Evolutionary conservation across 2,329 filamentous ascomycete genomes (phyloP).

Genomic region (Plectosphaerella plurivora): DNA sequence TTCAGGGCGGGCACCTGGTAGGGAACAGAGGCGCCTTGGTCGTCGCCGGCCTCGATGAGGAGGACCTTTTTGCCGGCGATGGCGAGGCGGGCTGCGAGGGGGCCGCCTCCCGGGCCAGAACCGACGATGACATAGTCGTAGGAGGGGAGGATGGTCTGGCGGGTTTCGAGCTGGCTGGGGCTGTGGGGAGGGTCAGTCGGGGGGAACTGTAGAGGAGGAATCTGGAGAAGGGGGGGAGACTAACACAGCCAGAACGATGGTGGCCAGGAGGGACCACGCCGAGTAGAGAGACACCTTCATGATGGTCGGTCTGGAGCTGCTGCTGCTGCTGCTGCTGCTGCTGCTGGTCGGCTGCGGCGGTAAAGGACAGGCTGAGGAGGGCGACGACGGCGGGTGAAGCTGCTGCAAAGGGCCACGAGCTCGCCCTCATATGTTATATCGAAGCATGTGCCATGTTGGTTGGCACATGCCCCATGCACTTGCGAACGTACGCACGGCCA

Average conservation of each 20-base stretch:
- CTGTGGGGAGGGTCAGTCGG: not conserved
- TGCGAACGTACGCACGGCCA: not conserved
- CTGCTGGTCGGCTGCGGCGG: not conserved
- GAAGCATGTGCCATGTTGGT: not conserved
- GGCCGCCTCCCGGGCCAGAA: slow-evolving; percentile 51
- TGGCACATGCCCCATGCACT: not conserved
- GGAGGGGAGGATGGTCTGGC: slow-evolving; percentile 2
- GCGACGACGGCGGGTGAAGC: not conserved
- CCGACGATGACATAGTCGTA: slow-evolving; percentile 60
- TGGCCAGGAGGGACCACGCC: not conserved
- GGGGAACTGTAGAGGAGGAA: not conserved
- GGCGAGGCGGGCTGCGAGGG: slow-evolving; percentile 51
- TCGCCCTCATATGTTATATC: not conserved
- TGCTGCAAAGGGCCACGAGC: not conserved
- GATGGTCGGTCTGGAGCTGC: not conserved
- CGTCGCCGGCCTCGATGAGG: slow-evolving; percentile 55
- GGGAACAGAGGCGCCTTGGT: slow-evolving; percentile 34
- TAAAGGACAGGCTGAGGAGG: not conserved
- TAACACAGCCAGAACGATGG: not conserved
- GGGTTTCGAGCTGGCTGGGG: not conserved
- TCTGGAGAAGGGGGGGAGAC: not conserved
- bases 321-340: not conserved
- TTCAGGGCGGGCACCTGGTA: slow-evolving; percentile 21
- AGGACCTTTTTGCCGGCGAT: slow-evolving; percentile 51
- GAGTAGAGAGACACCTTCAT: not conserved